Evolutionary conservation across 352 stramenopile genomes (phyloP).

Genomic region (Aphanomyces cochlioides): DNA sequence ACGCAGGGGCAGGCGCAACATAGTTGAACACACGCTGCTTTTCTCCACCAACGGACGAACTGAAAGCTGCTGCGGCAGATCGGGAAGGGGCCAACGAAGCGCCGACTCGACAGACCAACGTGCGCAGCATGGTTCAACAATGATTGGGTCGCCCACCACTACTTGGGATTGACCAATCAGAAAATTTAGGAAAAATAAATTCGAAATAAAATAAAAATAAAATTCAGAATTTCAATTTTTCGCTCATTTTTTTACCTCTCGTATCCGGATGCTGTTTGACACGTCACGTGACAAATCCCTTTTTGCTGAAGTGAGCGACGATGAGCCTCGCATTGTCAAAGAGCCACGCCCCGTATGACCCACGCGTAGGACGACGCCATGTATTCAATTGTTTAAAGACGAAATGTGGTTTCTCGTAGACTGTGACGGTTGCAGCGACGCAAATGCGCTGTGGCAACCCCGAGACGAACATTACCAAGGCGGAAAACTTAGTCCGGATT

Average conservation of each 20-base stretch:
- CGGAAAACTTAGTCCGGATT: constrained; percentile 85
- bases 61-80: neutral
- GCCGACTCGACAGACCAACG: constrained; percentile 7
- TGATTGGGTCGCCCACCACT: constrained; percentile 11
- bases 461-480: constrained; percentile 89
- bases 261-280: neutral
- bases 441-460: constrained; percentile 85
- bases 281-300: neutral
- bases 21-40: constrained; percentile 21
- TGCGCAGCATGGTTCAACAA: constrained; percentile 24
- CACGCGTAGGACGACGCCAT: neutral
- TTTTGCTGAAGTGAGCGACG: neutral
- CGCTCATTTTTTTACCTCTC: too few relatives aligned
- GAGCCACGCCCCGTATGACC: constrained; percentile 10
- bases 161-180: constrained; percentile 17
- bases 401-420: constrained; percentile 37
- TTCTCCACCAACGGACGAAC: constrained; percentile 8
- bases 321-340: constrained; percentile 25
- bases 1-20: neutral
- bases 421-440: constrained; percentile 81
- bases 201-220: neutral
- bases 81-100: neutral
- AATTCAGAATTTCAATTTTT: neutral
- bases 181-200: neutral
- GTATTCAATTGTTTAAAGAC: too few relatives aligned